Evolutionary conservation across 129 eudicot genomes (phyloP), one percentile per base, ranked within the genome.

Genomic region (Pulicaria dysenterica): DNA sequence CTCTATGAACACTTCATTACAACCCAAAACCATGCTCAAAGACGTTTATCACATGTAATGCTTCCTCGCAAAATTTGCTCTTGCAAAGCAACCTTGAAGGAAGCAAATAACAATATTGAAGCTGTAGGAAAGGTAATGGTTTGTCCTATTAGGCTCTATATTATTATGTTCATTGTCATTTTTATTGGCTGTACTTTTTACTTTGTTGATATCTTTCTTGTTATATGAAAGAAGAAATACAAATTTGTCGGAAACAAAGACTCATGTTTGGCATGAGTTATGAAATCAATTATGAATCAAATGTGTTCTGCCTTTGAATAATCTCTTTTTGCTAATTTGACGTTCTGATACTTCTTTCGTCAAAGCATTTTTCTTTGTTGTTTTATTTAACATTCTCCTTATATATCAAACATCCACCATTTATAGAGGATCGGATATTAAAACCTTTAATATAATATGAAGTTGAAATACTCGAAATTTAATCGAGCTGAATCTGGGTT

Each of bases 51-150:
- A 54, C 38, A 13, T 71, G 59, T 58, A 34, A 31, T 41, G 6
- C 74, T 81, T 71, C 76, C 86, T 68, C 67, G 53, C 43, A 74
- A 77, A 58, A 38, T 12, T 37, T 58, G 14, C 50, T 4, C 48
- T 17, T 80, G 78, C 80, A 85, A 63, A 63, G 84, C 88, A 12
- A 63, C 84, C 70, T 60, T 72, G 19, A 88, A 78, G 51, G 75
- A 75, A 65, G 73, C 72, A 55, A 82, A 42, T 41, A 68, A 39
- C 58, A 72, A 51, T 8, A 53, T 64, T 13, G 73, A 37, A 80
- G 76, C 80, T 40, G 69, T 79, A 2, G 65, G 56, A 36, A 69
- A 80, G 73, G 87, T 77, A 58, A 70, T 0, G 7, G 4, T 40
- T 67, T 62, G 34, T 64, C 44, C 24, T 43, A 34, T 77, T 37